Conservation (phyloP, 192 early-diverging fungal species). For the Anaeromyces robustus region DNA sequence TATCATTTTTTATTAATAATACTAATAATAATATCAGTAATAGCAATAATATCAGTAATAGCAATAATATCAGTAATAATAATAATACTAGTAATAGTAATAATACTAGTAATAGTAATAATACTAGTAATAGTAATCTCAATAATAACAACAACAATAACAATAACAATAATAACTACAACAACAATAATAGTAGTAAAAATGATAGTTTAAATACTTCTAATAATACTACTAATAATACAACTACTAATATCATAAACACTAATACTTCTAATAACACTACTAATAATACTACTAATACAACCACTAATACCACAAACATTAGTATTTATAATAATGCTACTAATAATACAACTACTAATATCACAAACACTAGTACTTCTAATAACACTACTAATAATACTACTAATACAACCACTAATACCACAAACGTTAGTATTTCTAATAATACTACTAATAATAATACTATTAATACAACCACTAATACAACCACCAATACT, state of each 20-base stretch:
- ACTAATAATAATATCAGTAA: background rate
- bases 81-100: background rate
- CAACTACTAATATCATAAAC: conserved; percentile 4
- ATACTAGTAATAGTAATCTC: conserved; percentile 4
- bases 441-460: conserved; percentile 10
- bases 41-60: background rate
- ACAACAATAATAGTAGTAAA: conserved; percentile 9
- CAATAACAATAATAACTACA: conserved; percentile 2
- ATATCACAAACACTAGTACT: background rate
- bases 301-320: conserved; percentile 1
- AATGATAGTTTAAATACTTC: conserved; percentile 2
- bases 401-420: conserved; percentile 2
- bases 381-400: conserved; percentile 6
- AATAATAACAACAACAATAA: conserved; percentile 13
- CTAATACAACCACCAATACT: too few relatives aligned
- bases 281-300: conserved; percentile 6
- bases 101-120: conserved; percentile 7
- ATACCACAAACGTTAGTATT: conserved; percentile 10
- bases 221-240: conserved; percentile 4
- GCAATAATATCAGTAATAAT: background rate
- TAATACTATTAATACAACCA: conserved; percentile 6
- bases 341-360: conserved; percentile 8
- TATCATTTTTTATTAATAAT: too few relatives aligned
- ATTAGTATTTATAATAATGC: conserved; percentile 10
- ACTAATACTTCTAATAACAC: conserved; percentile 9